Conservation (phyloP, 2,329 filamentous ascomycete species). For the Dactylellina leptospora region DNA sequence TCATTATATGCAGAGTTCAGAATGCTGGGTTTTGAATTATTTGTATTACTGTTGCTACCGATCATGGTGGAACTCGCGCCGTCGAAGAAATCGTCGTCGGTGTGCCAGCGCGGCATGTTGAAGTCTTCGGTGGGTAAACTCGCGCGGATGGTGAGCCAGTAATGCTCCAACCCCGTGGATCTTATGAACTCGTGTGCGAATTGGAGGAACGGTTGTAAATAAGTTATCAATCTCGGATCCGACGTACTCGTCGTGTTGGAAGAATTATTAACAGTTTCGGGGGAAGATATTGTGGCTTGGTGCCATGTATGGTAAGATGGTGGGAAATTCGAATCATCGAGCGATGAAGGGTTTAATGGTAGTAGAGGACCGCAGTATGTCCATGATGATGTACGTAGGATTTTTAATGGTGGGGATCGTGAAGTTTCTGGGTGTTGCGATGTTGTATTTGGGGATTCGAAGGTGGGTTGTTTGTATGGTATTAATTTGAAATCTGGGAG, state of each 20-base stretch:
- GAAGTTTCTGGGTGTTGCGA: background rate
- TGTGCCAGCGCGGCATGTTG: conserved; percentile 64
- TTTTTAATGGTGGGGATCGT: background rate
- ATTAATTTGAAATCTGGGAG: conserved; percentile 46
- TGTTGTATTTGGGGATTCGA: background rate
- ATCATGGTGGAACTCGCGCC: conserved; percentile 39
- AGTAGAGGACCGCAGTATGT: conserved; percentile 63
- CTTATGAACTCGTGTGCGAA: conserved; percentile 61
- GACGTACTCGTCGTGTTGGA: conserved; percentile 40
- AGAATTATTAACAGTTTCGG: background rate
- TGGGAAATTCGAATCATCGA: conserved; percentile 57
- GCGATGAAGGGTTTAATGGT: background rate
- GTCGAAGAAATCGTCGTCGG: conserved; percentile 64
- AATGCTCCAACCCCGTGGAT: conserved; percentile 60
- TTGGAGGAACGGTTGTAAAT: conserved; percentile 61
- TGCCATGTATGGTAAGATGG: conserved; percentile 61
- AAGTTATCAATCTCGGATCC: conserved; percentile 58
- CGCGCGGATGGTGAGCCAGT: conserved; percentile 65
- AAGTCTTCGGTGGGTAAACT: conserved; percentile 62
- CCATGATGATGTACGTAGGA: conserved; percentile 59
- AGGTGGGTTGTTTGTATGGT: conserved; percentile 18
- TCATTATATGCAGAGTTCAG: conserved; percentile 19
- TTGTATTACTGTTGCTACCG: background rate
- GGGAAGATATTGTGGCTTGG: conserved; percentile 57
- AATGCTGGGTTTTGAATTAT: background rate